phyloP scores from a whole-genome alignment of 1,284 basidiomycete genomes.

The Anthracocystis panici-leucophaei region DNA sequence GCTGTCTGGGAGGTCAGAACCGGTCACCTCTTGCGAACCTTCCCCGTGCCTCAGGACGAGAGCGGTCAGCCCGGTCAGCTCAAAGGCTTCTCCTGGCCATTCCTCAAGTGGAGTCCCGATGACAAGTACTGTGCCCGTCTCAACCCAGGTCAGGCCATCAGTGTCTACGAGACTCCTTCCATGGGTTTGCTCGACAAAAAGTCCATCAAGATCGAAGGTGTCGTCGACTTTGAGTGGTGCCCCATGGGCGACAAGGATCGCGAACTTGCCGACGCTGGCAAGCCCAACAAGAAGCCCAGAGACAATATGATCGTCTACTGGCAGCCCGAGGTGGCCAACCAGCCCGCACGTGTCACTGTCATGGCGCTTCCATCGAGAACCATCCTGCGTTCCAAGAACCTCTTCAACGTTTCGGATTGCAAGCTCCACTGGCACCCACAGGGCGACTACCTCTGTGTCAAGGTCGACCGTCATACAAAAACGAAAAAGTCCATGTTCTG shows the following conservation, averaged over 20 bases:
- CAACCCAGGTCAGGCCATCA: constrained; percentile 90
- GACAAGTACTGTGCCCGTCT: constrained; percentile 93
- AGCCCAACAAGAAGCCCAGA: constrained; percentile 72
- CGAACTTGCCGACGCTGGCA: constrained; percentile 73
- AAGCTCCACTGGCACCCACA: constrained; percentile 99
- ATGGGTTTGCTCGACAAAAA: constrained; percentile 98
- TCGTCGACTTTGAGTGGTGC: constrained; percentile 99
- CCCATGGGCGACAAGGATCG: constrained; percentile 85
- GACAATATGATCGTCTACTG: constrained; percentile 98
- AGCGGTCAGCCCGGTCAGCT: constrained; percentile 70
- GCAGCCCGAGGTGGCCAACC: constrained; percentile 95
- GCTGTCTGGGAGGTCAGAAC: constrained; percentile 98
- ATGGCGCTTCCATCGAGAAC: constrained; percentile 88
- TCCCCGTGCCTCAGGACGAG: constrained; percentile 75
- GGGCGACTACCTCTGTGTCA: constrained; percentile 98
- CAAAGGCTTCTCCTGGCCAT: constrained; percentile 86
- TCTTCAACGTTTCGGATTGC: constrained; percentile 98
- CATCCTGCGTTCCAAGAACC: constrained; percentile 91
- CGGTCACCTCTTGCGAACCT: constrained; percentile 90
- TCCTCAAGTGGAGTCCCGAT: constrained; percentile 97
- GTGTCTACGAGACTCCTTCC: constrained; percentile 92
- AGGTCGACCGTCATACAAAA: constrained; percentile 99
- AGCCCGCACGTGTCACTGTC: constrained; percentile 95
- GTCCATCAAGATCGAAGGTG: constrained; percentile 96
- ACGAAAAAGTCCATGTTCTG: constrained; percentile 99